Base-by-base conservation (phyloP, 345 rosid species). In the Eucalyptus microcorys region DNA sequence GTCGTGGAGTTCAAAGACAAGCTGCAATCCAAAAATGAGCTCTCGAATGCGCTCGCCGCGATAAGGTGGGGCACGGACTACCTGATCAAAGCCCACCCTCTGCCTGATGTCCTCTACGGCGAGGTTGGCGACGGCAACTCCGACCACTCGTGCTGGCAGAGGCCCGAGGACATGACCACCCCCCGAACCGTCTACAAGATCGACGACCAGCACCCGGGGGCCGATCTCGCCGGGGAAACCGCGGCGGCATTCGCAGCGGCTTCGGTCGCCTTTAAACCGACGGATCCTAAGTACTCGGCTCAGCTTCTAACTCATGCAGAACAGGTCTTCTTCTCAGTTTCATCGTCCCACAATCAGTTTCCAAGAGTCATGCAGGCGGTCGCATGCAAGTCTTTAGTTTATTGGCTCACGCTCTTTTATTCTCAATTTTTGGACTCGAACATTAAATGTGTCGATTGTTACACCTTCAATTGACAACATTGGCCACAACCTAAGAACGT, bases 151-250 rank as follows among this genome's bases (percentile, higher is more conserved):
- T 95, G 98, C 48, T 95, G 97, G 97, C 86, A 91, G 92, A 92
- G 97, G 86, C 97, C 96, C 2, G 96, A 96, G 90, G 97, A 95
- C 91, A 96, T 96, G 98, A 94, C 95, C 64, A 94, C 97, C 34
- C 93, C 94, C 1, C 91, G 97, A 49, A 91, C 92, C 11, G 86
- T 94, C 34, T 94, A 71, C 81, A 91, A 52, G 89, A 90, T 94
- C 48, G 92, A 94, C 53, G 90, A 76, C 37, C 90, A 93, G 34
- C 90, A 93, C 80, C 98, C 97, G 6, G 97, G 98, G 27, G 86
- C 97, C 4, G 97, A 96, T 64, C 92, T 96, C 2, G 95, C 98
- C 4, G 97, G 91, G 3, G 96, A 95, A 91, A 94, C 95, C 3
- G 95, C 97, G 4, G 96, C 96, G 7, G 97, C 97, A 1, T 89